Conservation (phyloP, 2,329 filamentous ascomycete species). For the Pseudogymnoascus sp. region DNA sequence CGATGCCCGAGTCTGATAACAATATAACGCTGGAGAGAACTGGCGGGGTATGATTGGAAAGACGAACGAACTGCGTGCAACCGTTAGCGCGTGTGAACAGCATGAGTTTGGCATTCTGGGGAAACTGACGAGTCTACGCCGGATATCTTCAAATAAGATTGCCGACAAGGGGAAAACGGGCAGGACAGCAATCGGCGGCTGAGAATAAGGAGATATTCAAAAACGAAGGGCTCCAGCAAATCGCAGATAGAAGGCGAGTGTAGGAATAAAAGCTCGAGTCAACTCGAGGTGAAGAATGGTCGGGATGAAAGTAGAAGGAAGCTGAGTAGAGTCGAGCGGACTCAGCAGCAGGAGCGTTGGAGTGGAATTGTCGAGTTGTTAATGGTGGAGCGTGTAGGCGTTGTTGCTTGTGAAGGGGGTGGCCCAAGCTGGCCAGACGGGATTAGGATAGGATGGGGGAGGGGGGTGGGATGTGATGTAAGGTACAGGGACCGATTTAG, state of each 20-base stretch:
- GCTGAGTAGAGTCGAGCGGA: not conserved
- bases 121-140: not conserved
- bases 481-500: not conserved
- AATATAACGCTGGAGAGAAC: not conserved
- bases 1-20: not conserved
- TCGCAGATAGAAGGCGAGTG: not conserved
- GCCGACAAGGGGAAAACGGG: not conserved
- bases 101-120: not conserved
- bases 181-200: not conserved
- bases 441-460: not conserved
- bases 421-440: not conserved
- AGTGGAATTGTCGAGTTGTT: not conserved
- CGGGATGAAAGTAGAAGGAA: not conserved
- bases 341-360: not conserved
- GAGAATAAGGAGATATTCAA: not conserved
- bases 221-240: not conserved
- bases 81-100: not conserved
- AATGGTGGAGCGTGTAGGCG: not conserved
- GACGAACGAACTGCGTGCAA: not conserved
- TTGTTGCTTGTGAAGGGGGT: not conserved
- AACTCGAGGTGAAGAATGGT: not conserved
- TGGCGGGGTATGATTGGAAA: not conserved
- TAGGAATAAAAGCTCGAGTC: not conserved
- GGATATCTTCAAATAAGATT: not conserved
- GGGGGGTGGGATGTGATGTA: not conserved